Evolutionary conservation across 192 early-diverging fungal species (phyloP), one percentile per base, ranked within the genome.

Genomic region (Linnemannia schmuckeri): DNA sequence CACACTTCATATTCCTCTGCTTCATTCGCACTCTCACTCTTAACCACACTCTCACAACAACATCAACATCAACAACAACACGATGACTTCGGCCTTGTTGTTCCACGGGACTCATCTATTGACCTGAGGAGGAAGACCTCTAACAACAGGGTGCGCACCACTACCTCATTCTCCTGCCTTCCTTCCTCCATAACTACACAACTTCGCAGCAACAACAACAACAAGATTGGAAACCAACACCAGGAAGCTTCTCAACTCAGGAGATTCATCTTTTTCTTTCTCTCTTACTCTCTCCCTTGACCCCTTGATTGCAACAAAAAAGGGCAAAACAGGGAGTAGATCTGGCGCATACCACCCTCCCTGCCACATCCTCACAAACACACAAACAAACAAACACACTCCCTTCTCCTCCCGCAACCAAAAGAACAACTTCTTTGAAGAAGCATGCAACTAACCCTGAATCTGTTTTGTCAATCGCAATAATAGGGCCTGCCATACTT

Each of bases 401-500:
- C n/a, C 61, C 27, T 33, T 15, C 10, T 15, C 8, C 61, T 35
- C 7, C 6, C 0, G 6, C 55, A 6, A n/a, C 55, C 55, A 57
- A 13, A 30, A 4, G 30, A 66, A 66, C 61, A 33, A 12, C 27
- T 6, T 52, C 18, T 20, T 2, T 61, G 27, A 66, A 15, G 61
- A 66, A 66, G 27, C 61, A 15, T 66, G 30, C 9, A 15, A 30
- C 61, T 66, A 66, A 49, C 76, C 8, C 66, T 35, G 13, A 75
- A 33, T n/a, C 27, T 37, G 18, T 52, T 17, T 68, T 75, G 12
- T 61, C 4, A 44, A 47, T 18, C 20, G 20, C 46, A 37, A 5
- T 24, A 38, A 55, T 76, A 77, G 75, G 47, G 38, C 54, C 49
- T 46, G 41, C 46, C 74, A 74, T 54, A 24, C n/a, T 49, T 30